Conservation (phyloP, 805 yeast genomes). For the Lipomyces orientalis region DNA sequence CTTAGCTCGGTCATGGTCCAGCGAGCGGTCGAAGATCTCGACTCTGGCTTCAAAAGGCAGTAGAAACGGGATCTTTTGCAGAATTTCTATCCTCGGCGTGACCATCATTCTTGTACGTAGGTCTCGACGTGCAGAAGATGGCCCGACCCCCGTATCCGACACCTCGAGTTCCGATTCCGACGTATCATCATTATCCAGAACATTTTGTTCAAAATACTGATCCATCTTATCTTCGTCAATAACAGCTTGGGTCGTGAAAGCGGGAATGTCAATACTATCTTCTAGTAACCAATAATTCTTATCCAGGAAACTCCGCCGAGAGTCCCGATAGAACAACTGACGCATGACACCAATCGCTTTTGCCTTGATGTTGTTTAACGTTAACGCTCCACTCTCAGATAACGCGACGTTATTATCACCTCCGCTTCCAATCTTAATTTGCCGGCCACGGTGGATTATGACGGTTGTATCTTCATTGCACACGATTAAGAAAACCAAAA, state of each 20-base stretch:
- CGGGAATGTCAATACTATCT: slow-evolving; percentile 45
- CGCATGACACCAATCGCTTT: slow-evolving; percentile 60
- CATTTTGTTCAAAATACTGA: slow-evolving; percentile 36
- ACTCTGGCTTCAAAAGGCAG: slow-evolving; percentile 78
- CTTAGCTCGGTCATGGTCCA: slow-evolving; percentile 57
- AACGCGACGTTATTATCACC: slow-evolving; percentile 19
- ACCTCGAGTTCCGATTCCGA: slow-evolving; percentile 31
- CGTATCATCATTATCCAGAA: slow-evolving; percentile 23
- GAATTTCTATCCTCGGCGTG: slow-evolving; percentile 53
- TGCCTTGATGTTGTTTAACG: slow-evolving; percentile 41
- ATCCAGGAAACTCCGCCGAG: slow-evolving; percentile 61
- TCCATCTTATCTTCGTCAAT: slow-evolving; percentile 51
- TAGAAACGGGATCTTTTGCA: slow-evolving; percentile 76
- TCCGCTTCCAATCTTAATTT: slow-evolving; percentile 12
- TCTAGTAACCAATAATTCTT: slow-evolving; percentile 61
- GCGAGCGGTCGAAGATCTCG: slow-evolving; percentile 66
- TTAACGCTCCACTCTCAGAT: slow-evolving; percentile 17
- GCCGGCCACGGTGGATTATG: slow-evolving; percentile 24
- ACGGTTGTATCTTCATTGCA: slow-evolving; percentile 46
- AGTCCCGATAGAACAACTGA: slow-evolving; percentile 68
- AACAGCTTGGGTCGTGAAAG: slow-evolving; percentile 49
- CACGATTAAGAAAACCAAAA: slow-evolving; percentile 56
- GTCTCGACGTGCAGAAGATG: slow-evolving; percentile 18
- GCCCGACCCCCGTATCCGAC: slow-evolving; percentile 39
- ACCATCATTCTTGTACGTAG: slow-evolving; percentile 17